phyloP scores from a whole-genome alignment of 2,329 filamentous ascomycete species.

The Bisporella sp. region DNA sequence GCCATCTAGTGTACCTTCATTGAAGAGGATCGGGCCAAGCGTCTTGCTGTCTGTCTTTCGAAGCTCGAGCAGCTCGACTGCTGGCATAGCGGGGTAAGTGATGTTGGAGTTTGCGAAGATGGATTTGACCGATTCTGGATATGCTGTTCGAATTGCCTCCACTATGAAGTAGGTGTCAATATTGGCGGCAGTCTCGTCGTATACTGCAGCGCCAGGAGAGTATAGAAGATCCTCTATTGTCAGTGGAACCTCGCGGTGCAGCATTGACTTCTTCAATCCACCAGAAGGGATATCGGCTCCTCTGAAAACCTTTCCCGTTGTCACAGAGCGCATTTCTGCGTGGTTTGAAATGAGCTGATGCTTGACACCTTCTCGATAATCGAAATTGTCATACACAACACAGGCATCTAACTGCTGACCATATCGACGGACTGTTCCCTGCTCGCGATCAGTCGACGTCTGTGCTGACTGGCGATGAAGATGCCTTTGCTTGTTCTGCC shows the following conservation, averaged over 20 bases:
- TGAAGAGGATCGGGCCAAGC: background rate
- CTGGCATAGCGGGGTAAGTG: background rate
- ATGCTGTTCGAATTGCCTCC: slow-evolving; percentile 2
- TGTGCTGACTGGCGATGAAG: background rate
- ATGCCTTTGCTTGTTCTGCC: slow-evolving; percentile 3
- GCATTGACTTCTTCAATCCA: slow-evolving; percentile 1
- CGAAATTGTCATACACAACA: slow-evolving; percentile 5
- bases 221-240: slow-evolving; percentile 3
- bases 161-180: slow-evolving; percentile 1
- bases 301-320: slow-evolving; percentile 1
- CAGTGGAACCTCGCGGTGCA: slow-evolving; percentile 1
- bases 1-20: slow-evolving; percentile 1
- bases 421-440: slow-evolving; percentile 1
- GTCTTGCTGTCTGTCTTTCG: slow-evolving; percentile 1
- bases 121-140: slow-evolving; percentile 2
- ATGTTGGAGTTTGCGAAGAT: background rate
- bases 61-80: slow-evolving; percentile 1
- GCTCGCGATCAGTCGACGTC: background rate
- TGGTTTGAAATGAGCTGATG: slow-evolving; percentile 4
- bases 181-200: background rate
- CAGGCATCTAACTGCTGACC: slow-evolving; percentile 1
- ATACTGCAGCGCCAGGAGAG: background rate
- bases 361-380: slow-evolving; percentile 3
- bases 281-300: background rate
- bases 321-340: slow-evolving; percentile 2